These are phyloP conservation scores for Talaromyces ruber DNA, from an alignment of 495 filamentous ascomycete species.

Conservation along the genomic window DNA sequence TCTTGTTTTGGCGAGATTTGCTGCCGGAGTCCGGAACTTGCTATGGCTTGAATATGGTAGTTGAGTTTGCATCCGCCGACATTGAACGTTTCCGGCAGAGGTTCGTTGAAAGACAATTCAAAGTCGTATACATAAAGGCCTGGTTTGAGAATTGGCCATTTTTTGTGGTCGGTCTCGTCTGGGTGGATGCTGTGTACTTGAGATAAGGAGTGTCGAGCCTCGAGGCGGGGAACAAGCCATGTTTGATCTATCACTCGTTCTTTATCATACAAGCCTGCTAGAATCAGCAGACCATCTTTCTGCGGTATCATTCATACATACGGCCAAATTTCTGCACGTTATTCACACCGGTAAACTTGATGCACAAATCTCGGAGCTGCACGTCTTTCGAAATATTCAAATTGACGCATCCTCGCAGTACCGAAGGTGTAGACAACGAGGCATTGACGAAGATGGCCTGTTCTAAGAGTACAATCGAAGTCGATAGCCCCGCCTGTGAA, in stretches of 20 bases:
- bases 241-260: slow-evolving; percentile 1
- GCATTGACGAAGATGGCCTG: slow-evolving; percentile 4
- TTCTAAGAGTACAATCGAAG: background rate
- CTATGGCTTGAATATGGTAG: slow-evolving; percentile 3
- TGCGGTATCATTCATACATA: background rate
- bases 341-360: slow-evolving; percentile 1
- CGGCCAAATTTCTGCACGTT: background rate
- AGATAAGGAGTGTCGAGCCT: background rate
- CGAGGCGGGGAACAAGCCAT: background rate
- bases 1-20: background rate
- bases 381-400: background rate
- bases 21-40: background rate
- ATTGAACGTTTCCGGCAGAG: slow-evolving; percentile 2
- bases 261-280: background rate
- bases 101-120: background rate
- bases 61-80: slow-evolving; percentile 3
- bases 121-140: slow-evolving; percentile 1
- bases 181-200: background rate
- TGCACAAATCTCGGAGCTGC: slow-evolving; percentile 1
- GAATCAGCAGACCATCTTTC: background rate
- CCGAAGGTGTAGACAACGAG: background rate
- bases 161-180: background rate
- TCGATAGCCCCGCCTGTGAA: background rate
- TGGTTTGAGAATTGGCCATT: background rate
- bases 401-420: background rate